These are phyloP conservation scores for Xylaria sp. DNA, from an alignment of 2,329 filamentous ascomycete species.

Conservation along the genomic window DNA sequence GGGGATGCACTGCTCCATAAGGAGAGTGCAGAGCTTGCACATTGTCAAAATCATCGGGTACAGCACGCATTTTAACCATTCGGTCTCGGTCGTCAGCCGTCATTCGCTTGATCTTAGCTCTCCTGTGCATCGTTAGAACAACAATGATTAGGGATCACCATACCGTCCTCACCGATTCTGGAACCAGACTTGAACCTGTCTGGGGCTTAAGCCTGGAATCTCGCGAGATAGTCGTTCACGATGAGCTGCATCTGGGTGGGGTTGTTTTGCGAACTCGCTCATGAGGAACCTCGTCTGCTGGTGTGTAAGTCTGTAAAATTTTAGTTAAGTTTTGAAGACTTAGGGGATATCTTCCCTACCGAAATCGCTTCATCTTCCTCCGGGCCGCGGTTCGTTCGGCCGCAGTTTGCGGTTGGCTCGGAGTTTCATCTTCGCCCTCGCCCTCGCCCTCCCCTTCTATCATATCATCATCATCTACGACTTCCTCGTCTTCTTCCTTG, in stretches of 20 bases:
- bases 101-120: conserved; percentile 77
- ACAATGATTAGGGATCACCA: conserved; percentile 32
- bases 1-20: conserved; percentile 69
- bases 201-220: conserved; percentile 89
- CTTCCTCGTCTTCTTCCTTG: conserved; percentile 64
- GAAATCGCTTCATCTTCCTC: conserved; percentile 82
- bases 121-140: conserved; percentile 57
- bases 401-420: conserved; percentile 48
- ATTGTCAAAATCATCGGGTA: conserved; percentile 77
- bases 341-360: conserved; percentile 59
- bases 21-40: conserved; percentile 75
- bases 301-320: conserved; percentile 78
- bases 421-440: conserved; percentile 71
- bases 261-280: conserved; percentile 96
- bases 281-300: conserved; percentile 97
- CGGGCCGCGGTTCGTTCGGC: conserved; percentile 62
- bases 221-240: conserved; percentile 87
- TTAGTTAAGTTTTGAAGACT: conserved; percentile 49
- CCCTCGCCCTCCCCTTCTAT: conserved; percentile 56
- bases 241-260: conserved; percentile 91
- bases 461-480: conserved; percentile 67
- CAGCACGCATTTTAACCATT: conserved; percentile 77
- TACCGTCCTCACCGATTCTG: conserved; percentile 81
- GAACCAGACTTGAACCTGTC: conserved; percentile 98
- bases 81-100: conserved; percentile 76